Evolutionary conservation across 2,329 filamentous ascomycete species (phyloP).

Genomic region (Phialophora expanda): DNA sequence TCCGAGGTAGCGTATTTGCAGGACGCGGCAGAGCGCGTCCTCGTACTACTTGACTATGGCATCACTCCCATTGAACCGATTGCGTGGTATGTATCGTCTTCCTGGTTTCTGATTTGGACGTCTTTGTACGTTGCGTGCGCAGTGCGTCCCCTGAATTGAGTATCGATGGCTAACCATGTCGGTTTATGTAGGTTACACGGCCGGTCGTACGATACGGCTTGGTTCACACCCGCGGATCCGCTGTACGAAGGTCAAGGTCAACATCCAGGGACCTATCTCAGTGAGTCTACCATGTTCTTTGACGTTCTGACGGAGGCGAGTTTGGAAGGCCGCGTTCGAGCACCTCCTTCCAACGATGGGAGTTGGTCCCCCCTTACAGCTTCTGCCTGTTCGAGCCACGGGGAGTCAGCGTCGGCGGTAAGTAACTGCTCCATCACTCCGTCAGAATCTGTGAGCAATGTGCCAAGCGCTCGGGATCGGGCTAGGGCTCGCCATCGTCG

Average conservation of each 20-base stretch:
- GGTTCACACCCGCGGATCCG: background rate
- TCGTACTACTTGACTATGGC: background rate
- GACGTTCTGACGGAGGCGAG: background rate
- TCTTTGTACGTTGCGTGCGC: background rate
- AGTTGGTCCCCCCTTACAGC: background rate
- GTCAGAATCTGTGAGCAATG: background rate
- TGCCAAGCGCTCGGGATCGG: background rate
- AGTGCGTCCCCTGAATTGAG: background rate
- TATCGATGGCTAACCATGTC: background rate
- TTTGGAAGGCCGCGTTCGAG: background rate
- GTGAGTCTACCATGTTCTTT: background rate
- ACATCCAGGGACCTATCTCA: background rate
- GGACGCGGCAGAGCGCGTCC: background rate
- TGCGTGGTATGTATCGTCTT: background rate
- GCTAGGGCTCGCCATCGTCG: background rate
- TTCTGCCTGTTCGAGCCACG: background rate
- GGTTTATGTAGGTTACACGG: background rate
- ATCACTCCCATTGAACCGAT: constrained; percentile 6
- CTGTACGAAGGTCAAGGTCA: background rate
- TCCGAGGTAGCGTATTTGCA: background rate
- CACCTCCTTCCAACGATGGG: background rate
- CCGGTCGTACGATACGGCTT: background rate
- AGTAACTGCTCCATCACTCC: background rate
- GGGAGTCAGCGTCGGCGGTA: background rate
- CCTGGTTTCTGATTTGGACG: background rate